A percentile compares a stretch with the other conserved stretches of the same genome.
Evolutionary conservation across 257 asterid species (phyloP).

Genomic region (Solanum chiquidenum): DNA sequence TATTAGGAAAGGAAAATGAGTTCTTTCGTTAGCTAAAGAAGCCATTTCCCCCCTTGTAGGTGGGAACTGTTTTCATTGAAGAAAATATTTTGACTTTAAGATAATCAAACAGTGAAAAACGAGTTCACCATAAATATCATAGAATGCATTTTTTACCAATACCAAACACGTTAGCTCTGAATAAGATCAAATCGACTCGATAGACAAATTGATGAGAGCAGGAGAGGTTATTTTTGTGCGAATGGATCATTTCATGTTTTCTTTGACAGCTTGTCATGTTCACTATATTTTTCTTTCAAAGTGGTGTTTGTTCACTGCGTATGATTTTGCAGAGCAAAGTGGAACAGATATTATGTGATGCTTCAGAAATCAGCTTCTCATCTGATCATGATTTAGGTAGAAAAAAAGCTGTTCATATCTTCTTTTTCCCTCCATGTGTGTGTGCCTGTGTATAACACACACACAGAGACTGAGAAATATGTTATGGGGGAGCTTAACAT

Average conservation of each 20-base stretch:
- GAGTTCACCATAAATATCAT: not conserved
- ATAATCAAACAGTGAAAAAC: not conserved
- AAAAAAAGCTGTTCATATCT: not conserved
- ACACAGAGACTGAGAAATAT: not conserved
- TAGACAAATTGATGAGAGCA: not conserved
- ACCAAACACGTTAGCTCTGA: not conserved
- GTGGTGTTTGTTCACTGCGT: not conserved
- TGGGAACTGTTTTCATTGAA: not conserved
- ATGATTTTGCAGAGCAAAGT: constrained; percentile 33
- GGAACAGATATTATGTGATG: constrained; percentile 24
- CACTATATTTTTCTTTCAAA: not conserved
- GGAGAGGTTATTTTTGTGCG: not conserved
- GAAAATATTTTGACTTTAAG: not conserved
- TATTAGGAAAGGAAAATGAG: not conserved
- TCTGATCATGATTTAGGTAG: constrained; percentile 44
- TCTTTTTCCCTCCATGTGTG: not conserved
- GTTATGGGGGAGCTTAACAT: not conserved
- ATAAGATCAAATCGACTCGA: not conserved
- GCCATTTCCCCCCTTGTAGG: not conserved
- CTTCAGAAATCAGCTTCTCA: constrained; percentile 26
- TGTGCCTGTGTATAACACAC: not conserved
- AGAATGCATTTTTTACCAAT: not conserved
- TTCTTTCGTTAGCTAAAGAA: not conserved
- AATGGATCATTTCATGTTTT: not conserved
- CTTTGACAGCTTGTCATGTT: not conserved